Base-by-base conservation (phyloP, 106 monocot genomes). In the Dactylorhiza incarnata region DNA sequence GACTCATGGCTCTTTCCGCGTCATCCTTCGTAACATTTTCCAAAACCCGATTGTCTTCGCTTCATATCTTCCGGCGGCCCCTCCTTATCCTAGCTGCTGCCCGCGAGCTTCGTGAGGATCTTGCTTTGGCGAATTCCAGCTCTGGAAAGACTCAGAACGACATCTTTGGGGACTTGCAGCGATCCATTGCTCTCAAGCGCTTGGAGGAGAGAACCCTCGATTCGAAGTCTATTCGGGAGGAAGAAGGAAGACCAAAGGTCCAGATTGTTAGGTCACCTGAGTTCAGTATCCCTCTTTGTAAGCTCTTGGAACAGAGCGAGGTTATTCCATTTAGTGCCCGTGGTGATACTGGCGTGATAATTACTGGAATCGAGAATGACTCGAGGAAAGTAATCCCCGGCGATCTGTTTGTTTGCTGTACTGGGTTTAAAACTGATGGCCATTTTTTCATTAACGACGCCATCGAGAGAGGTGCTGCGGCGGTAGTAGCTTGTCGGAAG, bases 341-440 rank as follows among this genome's bases (percentile, higher is more conserved):
- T 19, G 84, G 80, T 6, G 74, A 84, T 77, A 0, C 58, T 17
- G 20, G 47, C 1, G 73, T 48, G 13, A 24, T 5, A 6, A 72
- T 84, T 20, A 80, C 80, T 13, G 80, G 84, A 49, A 73, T 84
- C 37, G 47, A 81, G 74, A 48, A 73, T 46, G 80, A 84, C 49
- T 84, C 77, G 12, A 80, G 80, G 43, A 53, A 74, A 20, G 73
- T 84, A 12, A 68, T 11, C 10, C 73, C 73, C 3, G 80, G 80
- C 1, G 84, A 84, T 61, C 84, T 84, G 48, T 81, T 80, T 68
- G 49, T 77, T 48, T 80, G 77, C 45, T 77, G 80, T 68, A 23
- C 68, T 14, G 77, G 80, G 29, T 47, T 8, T 44, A 80, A 74
- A 59, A 77, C 77, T 9, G 80, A 80, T 61, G 80, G 84, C 14